These are phyloP conservation scores for Capronia coronata DNA, from an alignment of 2,329 filamentous ascomycete species.

Conservation along the genomic window DNA sequence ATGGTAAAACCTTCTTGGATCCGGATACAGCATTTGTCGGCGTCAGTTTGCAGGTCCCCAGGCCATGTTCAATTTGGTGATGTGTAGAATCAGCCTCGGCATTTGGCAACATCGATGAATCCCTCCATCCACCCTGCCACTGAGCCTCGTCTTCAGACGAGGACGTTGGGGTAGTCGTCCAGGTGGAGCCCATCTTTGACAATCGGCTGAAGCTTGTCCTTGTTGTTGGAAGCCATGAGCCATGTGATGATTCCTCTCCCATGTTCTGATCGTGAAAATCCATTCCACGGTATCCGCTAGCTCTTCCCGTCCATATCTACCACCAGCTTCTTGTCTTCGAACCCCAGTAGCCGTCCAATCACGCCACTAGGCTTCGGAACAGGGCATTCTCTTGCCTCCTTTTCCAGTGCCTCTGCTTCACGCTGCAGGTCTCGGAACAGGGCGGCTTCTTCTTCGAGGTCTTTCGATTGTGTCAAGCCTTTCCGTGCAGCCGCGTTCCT, in stretches of 20 bases:
- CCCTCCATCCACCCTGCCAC: too few relatives aligned
- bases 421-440: constrained; percentile 39
- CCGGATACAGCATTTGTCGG: too few relatives aligned
- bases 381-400: constrained; percentile 66
- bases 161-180: too few relatives aligned
- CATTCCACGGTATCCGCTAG: not conserved
- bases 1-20: too few relatives aligned
- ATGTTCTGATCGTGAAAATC: not conserved
- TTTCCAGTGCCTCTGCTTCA: constrained; percentile 37
- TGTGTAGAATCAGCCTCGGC: too few relatives aligned
- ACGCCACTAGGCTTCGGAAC: constrained; percentile 83
- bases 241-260: not conserved
- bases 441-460: constrained; percentile 39
- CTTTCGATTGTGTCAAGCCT: constrained; percentile 11
- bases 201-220: too few relatives aligned
- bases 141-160: too few relatives aligned
- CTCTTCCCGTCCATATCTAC: constrained; percentile 5
- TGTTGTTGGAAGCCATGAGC: not conserved
- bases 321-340: constrained; percentile 13
- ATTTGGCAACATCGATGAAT: too few relatives aligned
- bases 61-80: too few relatives aligned
- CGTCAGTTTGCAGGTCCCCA: too few relatives aligned
- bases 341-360: constrained; percentile 60
- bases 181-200: too few relatives aligned
- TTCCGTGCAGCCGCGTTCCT: constrained; percentile 30